A percentile compares a stretch with the other conserved stretches of the same genome.
These are phyloP conservation scores for Amaranthus tricolor DNA, from an alignment of 179 eudicot species.

Conservation along the genomic window DNA sequence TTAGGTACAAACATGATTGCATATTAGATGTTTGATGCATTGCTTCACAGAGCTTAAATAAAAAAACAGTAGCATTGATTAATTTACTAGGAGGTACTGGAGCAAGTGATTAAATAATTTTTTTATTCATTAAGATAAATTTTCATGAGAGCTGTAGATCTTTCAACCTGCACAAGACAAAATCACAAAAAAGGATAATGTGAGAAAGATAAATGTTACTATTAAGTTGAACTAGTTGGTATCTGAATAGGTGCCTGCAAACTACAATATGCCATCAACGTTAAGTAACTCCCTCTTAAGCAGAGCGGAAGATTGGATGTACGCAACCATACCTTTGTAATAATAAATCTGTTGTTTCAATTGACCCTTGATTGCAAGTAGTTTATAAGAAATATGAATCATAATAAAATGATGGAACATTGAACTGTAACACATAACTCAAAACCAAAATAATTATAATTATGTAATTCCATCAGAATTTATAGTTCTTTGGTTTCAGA, in stretches of 20 bases:
- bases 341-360: too few relatives aligned
- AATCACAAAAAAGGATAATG: slow-evolving; percentile 26
- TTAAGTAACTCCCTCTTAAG: too few relatives aligned
- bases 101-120: slow-evolving; percentile 7
- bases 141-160: slow-evolving; percentile 31
- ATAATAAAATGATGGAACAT: too few relatives aligned
- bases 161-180: slow-evolving; percentile 34
- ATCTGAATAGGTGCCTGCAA: neutral
- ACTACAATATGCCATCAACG: too few relatives aligned
- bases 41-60: slow-evolving; percentile 22
- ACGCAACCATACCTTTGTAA: too few relatives aligned
- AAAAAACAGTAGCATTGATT: slow-evolving; percentile 12
- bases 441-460: too few relatives aligned
- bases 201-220: slow-evolving; percentile 17
- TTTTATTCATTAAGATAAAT: slow-evolving; percentile 26
- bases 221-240: slow-evolving; percentile 21
- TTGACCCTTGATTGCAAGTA: too few relatives aligned
- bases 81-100: slow-evolving; percentile 15
- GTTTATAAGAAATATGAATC: too few relatives aligned
- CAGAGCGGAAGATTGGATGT: too few relatives aligned
- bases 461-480: too few relatives aligned
- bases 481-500: too few relatives aligned
- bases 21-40: slow-evolving; percentile 16
- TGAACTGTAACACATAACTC: too few relatives aligned
- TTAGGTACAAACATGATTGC: slow-evolving; percentile 13